phyloP scores from a whole-genome alignment of 2,329 filamentous ascomycete species.

The Ascochyta koolunga region DNA sequence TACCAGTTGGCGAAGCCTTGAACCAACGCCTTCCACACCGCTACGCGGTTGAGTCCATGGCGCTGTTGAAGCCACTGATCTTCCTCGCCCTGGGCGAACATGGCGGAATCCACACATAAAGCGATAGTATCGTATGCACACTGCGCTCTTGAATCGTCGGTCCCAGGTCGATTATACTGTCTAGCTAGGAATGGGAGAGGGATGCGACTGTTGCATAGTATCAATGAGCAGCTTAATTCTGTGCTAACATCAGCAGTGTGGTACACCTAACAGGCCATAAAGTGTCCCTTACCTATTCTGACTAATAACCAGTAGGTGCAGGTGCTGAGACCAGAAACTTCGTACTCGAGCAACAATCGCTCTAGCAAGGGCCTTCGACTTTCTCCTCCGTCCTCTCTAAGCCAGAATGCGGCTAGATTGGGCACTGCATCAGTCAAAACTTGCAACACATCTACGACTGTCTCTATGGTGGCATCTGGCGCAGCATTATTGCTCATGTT shows the following conservation, averaged over 20 bases:
- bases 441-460: background rate
- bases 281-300: conserved; percentile 22
- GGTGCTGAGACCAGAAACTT: background rate
- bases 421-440: background rate
- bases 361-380: background rate
- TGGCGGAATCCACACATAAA: conserved; percentile 28
- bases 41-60: conserved; percentile 25
- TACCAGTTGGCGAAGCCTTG: conserved; percentile 29
- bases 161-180: background rate
- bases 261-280: background rate
- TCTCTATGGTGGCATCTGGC: background rate
- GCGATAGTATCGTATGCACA: conserved; percentile 22
- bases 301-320: conserved; percentile 26
- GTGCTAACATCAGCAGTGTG: conserved; percentile 1
- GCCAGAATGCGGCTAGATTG: conserved; percentile 1
- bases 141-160: conserved; percentile 13
- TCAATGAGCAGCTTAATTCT: conserved; percentile 28
- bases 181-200: conserved; percentile 13
- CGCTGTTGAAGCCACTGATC: conserved; percentile 27
- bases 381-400: background rate
- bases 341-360: background rate
- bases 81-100: conserved; percentile 30
- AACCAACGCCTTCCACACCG: conserved; percentile 28
- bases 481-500: background rate
- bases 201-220: conserved; percentile 14